Base-by-base conservation (phyloP, 495 filamentous ascomycete species). In the Talaromyces trachyspermus region DNA sequence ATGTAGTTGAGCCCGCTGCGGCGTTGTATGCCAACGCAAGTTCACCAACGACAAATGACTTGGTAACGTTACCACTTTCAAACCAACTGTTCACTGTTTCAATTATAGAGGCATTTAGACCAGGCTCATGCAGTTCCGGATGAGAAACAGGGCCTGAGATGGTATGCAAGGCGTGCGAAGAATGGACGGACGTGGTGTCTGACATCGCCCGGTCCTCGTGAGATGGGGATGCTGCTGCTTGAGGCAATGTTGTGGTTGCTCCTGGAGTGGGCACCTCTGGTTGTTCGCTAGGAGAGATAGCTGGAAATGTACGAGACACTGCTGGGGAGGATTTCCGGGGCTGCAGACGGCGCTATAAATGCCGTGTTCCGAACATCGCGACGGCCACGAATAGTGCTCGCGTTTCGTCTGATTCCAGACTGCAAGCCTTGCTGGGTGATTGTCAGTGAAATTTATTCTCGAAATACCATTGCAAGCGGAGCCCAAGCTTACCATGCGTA, bases 111-210 rank as follows among this genome's bases (percentile, higher is more conserved):
- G 89, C 83, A 57, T 90, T 95, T 30, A 99, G 65, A 6, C 94
- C 94, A 9, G 83, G 76, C 33, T 81, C 77, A 45, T 83, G 77
- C 62, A 96, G 76, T 11, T 97, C 89, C 0, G 89, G 84, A 59
- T 99, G 94, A 51, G 79, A 79, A 9, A 81, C 69, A 24, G 78
- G 57, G 26, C 71, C 75, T 14, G 68, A 55, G 19, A 75, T 68
- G 46, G 80, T 85, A 32, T 80, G 83, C 25, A 87, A 61, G 2
- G 91, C 95, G 41, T 87, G 85, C 5, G 84, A 84, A 12, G 94
- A 99, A 37, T 88, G 82, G 47, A 96, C 83, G 12, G 92, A 97
- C 30, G 87, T 88, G 7, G 89, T 94, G 59, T 97, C 94, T 3
- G 89, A 95, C 41, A 84, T 76, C 11, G 70, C 58, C 50, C 73